These are phyloP conservation scores for Mortierella hygrophila DNA, from an alignment of 192 early-diverging fungal genomes.

Conservation along the genomic window DNA sequence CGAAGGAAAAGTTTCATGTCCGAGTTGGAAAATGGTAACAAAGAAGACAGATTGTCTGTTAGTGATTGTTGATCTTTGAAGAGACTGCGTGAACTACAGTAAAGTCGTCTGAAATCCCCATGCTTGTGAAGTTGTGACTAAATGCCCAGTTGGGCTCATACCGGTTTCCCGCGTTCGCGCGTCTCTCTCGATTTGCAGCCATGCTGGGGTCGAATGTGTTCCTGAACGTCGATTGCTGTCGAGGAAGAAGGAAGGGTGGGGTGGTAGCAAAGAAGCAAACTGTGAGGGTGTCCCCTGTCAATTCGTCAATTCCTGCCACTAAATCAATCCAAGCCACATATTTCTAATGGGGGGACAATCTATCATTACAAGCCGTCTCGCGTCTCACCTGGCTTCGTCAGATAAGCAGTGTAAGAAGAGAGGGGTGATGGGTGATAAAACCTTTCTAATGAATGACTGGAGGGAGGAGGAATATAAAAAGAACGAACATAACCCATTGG, in stretches of 20 bases:
- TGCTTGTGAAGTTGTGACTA: not conserved
- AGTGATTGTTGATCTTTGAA: too few relatives aligned
- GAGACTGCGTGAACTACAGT: not conserved
- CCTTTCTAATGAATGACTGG: too few relatives aligned
- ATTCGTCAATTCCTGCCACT: not conserved
- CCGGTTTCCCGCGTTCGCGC: slow-evolving; percentile 44
- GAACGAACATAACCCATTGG: too few relatives aligned
- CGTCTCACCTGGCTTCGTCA: not conserved
- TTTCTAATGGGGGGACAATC: not conserved
- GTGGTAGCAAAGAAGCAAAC: not conserved
- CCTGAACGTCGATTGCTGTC: not conserved
- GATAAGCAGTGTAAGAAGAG: too few relatives aligned
- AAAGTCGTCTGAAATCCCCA: not conserved
- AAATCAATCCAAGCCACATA: not conserved
- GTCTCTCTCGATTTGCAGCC: slow-evolving; percentile 40
- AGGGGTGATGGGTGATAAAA: too few relatives aligned
- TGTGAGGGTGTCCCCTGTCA: not conserved
- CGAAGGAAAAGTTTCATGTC: not conserved
- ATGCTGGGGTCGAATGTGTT: slow-evolving; percentile 6
- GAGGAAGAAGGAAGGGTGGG: not conserved
- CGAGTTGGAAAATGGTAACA: not conserved
- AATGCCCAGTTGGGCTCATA: not conserved
- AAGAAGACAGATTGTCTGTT: not conserved
- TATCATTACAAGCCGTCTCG: too few relatives aligned
- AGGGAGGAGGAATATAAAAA: too few relatives aligned